phyloP scores from a whole-genome alignment of 2,329 filamentous ascomycete species.

The Furcasterigmium furcatum region DNA sequence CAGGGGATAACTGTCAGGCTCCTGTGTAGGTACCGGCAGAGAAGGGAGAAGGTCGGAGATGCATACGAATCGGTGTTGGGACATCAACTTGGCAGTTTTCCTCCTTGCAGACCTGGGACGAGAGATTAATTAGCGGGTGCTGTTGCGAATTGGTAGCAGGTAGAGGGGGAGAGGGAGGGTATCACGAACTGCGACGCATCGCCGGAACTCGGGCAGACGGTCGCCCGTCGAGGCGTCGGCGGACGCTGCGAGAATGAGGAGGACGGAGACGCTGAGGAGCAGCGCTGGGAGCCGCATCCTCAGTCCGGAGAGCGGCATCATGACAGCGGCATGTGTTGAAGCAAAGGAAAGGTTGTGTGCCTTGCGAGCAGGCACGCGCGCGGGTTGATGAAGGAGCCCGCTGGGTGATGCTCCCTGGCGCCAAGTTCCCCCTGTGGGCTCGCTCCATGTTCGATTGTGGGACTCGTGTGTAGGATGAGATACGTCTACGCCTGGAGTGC shows the following conservation, averaged over 20 bases:
- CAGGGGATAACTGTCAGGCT: constrained; percentile 8
- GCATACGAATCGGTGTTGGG: constrained; percentile 68
- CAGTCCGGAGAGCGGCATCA: constrained; percentile 9
- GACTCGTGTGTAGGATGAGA: too few relatives aligned
- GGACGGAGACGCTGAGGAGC: constrained; percentile 27
- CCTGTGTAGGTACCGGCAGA: background rate
- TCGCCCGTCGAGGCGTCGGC: constrained; percentile 77
- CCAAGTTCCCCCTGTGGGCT: too few relatives aligned
- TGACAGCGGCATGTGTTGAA: constrained; percentile 18
- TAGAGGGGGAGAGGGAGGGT: background rate
- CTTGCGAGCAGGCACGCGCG: too few relatives aligned
- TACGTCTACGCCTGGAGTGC: too few relatives aligned
- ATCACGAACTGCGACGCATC: constrained; percentile 74
- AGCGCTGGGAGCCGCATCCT: constrained; percentile 12
- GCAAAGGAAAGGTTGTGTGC: too few relatives aligned
- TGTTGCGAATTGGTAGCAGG: too few relatives aligned
- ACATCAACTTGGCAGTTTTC: constrained; percentile 74
- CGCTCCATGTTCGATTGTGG: too few relatives aligned
- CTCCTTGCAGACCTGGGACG: constrained; percentile 66
- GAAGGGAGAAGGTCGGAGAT: constrained; percentile 11
- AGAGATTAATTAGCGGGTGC: constrained; percentile 5
- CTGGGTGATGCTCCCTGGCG: too few relatives aligned
- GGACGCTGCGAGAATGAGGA: constrained; percentile 35
- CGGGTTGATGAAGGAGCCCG: too few relatives aligned
- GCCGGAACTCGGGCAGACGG: constrained; percentile 77